Evolutionary conservation across 805 yeast species (phyloP), one percentile per base, ranked within the genome.

Genomic region (Metschnikowia gruessii): DNA sequence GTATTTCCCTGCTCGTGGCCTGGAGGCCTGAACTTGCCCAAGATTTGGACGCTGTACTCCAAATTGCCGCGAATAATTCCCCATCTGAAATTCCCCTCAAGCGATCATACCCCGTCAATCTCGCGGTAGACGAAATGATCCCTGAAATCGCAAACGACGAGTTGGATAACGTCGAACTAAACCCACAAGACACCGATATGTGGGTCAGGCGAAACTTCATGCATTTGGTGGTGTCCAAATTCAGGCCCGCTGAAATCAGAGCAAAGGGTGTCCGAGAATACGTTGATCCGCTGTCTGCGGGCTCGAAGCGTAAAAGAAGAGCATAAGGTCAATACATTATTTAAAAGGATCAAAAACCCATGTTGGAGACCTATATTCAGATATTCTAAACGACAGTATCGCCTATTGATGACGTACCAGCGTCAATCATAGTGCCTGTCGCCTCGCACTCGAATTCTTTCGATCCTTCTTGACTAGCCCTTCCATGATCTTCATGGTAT

Each of bases 401-500:
- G 16, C 17, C 9, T 30, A n/a, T 6, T 30, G 8, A 30, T 30
- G 37, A 33, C 37, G 37, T 17, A 8, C 37, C 37, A 33, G 37
- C 37, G 26, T 30, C 33, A 30, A 5, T 36, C 16, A 43, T 3
- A 37, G 12, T 28, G 38, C 42, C 13, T 15, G 40, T 12, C 44
- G 32, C 21, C 37, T 37, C 6, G 42, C 40, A 34, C 41, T 43
- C 16, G 56, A 52, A 17, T 18, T 48, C 46, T 63, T 70, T 26
- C 76, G 64, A 45, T 77, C 80, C 41, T 73, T 66, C 57, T 68
- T 73, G 30, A 80, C 70, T 42, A 82, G 53, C 11, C 64, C 63
- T 49, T 82, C 87, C 60, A 85, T 64, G 37, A 81, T 68, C 28
- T 69, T 69, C 11, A 75, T 69, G 52, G 77, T 76, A 44, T 79